Conservation (phyloP, 2,329 filamentous ascomycete genomes). For the Botrytis fragariae region DNA sequence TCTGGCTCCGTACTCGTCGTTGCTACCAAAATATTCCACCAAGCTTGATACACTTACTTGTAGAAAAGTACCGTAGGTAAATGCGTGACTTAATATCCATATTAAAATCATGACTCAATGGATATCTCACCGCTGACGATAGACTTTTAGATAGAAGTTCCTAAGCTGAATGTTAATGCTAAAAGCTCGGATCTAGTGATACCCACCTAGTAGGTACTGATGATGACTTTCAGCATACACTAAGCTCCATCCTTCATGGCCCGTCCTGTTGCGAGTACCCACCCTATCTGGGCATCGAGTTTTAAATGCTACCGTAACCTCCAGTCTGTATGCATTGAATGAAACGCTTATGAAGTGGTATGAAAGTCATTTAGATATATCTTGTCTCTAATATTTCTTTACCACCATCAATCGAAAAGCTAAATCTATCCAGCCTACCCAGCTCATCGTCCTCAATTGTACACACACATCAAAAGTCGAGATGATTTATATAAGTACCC, state of each 20-base stretch:
- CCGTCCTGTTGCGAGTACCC: neutral
- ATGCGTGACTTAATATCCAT: neutral
- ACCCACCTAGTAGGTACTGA: neutral
- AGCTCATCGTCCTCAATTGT: no score
- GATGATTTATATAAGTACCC: no score
- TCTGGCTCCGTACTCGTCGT: neutral
- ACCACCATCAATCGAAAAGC: no score
- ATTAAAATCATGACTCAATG: neutral
- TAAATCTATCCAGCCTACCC: no score
- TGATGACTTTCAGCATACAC: neutral
- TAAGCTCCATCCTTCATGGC: neutral
- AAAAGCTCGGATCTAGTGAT: neutral
- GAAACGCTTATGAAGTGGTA: neutral
- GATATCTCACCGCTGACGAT: neutral
- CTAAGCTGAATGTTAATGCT: neutral
- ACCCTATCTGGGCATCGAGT: neutral
- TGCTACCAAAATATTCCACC: neutral
- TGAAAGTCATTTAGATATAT: neutral
- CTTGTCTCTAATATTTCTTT: no score
- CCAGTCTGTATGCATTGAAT: no score
- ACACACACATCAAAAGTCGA: no score
- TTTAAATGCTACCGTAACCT: neutral
- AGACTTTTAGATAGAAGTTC: neutral
- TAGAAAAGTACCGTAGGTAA: neutral
- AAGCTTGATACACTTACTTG: no score